Conservation (phyloP, 306 rosid species). For the barrel medic (Medicago truncatula) region DNA sequence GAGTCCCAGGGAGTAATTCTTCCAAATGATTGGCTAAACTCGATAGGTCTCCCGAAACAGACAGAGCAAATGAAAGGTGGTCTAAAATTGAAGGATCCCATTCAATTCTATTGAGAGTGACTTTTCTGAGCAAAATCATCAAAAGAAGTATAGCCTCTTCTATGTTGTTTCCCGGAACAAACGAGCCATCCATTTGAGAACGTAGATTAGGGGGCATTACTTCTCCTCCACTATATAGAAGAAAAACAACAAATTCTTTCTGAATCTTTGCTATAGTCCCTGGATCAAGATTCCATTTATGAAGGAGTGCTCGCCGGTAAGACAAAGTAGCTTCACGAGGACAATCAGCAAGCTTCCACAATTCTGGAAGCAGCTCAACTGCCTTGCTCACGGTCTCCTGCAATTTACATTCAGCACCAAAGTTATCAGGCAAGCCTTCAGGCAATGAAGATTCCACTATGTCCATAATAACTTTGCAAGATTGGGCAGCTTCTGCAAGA, state of each 20-base stretch:
- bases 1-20: constrained; percentile 70
- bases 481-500: constrained; percentile 92
- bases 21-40: constrained; percentile 81
- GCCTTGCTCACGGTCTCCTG: constrained; percentile 83
- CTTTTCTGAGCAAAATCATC: constrained; percentile 78
- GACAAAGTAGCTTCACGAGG: constrained; percentile 77
- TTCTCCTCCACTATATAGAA: constrained; percentile 82
- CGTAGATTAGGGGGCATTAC: constrained; percentile 83
- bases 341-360: constrained; percentile 88
- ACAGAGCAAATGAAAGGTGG: constrained; percentile 86
- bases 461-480: constrained; percentile 89
- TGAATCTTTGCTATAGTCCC: constrained; percentile 70
- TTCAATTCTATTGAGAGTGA: constrained; percentile 67
- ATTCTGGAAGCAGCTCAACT: constrained; percentile 80
- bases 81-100: constrained; percentile 97
- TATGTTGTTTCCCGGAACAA: constrained; percentile 77
- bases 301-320: constrained; percentile 74
- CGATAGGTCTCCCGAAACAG: constrained; percentile 77
- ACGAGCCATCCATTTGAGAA: constrained; percentile 79
- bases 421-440: constrained; percentile 84
- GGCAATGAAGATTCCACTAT: constrained; percentile 89
- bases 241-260: constrained; percentile 78
- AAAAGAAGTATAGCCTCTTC: constrained; percentile 96
- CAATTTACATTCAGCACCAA: constrained; percentile 89
- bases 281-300: constrained; percentile 76